A percentile compares a stretch with the other conserved stretches of the same genome.
These are phyloP conservation scores for Claviceps maximensis DNA, from an alignment of 2,329 filamentous ascomycete species.

Conservation along the genomic window DNA sequence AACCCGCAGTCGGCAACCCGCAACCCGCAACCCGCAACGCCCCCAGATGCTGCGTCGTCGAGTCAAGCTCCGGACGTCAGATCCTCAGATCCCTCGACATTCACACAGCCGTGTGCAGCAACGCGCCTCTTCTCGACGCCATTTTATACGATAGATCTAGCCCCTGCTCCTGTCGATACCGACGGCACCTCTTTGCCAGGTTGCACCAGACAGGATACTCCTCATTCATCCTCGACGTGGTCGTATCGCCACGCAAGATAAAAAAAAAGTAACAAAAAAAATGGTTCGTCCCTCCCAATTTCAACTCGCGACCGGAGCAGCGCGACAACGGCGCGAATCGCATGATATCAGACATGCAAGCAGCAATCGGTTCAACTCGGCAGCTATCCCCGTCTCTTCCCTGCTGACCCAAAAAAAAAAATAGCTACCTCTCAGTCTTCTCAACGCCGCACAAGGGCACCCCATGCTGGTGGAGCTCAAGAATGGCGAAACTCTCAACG, in stretches of 20 bases:
- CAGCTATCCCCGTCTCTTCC: background rate
- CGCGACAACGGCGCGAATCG: background rate
- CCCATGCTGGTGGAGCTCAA: slow-evolving; percentile 97
- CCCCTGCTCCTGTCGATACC: background rate
- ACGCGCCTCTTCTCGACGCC: too few species aligned
- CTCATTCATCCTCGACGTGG: background rate
- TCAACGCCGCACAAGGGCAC: slow-evolving; percentile 93
- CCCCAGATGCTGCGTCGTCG: too few species aligned
- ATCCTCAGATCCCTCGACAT: background rate
- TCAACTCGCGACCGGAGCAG: background rate
- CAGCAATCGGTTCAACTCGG: background rate
- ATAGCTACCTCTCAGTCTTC: slow-evolving; percentile 62
- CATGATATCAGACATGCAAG: background rate
- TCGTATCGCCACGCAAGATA: background rate
- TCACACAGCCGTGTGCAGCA: too few species aligned
- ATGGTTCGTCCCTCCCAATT: background rate
- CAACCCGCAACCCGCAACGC: too few species aligned
- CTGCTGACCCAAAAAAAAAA: too few species aligned
- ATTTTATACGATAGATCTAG: background rate
- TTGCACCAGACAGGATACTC: background rate
- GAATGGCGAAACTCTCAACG: slow-evolving; percentile 94
- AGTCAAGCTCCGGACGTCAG: too few species aligned
- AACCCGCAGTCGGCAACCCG: background rate
- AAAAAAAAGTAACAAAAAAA: background rate
- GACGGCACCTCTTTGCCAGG: background rate